Percentiles rank a stretch among this genome's conserved stretches.
phyloP scores from a whole-genome alignment of 192 early-diverging fungal species.

The Coemansia sp. region DNA sequence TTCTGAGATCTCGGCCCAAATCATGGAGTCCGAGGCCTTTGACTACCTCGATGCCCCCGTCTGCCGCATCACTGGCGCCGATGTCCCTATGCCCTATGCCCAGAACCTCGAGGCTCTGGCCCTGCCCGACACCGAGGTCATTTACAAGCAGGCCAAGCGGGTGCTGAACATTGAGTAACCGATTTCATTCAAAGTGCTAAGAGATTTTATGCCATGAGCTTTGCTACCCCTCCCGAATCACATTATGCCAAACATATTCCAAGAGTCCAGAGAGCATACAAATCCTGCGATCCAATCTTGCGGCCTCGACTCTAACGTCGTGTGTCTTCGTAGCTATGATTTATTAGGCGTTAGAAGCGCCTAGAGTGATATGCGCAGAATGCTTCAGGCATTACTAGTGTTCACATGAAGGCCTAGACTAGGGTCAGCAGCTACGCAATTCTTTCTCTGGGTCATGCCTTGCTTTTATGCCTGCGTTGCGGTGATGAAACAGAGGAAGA shows the following conservation, averaged over 20 bases:
- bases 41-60: constrained; percentile 96
- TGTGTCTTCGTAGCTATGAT: not conserved
- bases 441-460: not conserved
- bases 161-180: constrained; percentile 52
- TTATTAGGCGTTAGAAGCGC: not conserved
- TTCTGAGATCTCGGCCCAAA: constrained; percentile 92
- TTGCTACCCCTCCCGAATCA: not conserved
- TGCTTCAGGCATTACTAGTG: not conserved
- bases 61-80: constrained; percentile 91
- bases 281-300: not conserved
- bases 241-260: not conserved
- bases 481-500: not conserved
- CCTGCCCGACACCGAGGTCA: constrained; percentile 82
- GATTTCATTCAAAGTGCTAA: not conserved
- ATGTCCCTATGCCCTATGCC: constrained; percentile 98
- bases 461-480: not conserved
- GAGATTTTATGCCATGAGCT: constrained; percentile 5
- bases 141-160: constrained; percentile 80
- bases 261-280: not conserved
- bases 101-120: constrained; percentile 89
- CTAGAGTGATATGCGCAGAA: not conserved
- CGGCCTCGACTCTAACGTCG: not conserved
- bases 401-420: not conserved
- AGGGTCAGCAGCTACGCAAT: not conserved
- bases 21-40: constrained; percentile 97